phyloP scores from a whole-genome alignment of 768 basidiomycete genomes.

The Rhodotorula toruloides region DNA sequence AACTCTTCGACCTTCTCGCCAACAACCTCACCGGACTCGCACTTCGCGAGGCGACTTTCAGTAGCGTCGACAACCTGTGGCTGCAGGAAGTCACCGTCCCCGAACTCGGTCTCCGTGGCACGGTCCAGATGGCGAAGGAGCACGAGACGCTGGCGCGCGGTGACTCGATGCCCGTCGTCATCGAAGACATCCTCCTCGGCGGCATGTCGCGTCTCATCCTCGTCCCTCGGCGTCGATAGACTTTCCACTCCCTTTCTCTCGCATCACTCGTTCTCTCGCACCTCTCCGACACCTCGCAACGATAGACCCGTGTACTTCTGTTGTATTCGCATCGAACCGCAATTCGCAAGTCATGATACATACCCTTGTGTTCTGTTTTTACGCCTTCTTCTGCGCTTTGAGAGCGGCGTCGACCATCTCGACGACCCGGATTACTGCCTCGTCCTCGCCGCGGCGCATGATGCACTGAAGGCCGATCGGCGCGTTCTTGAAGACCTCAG shows the following conservation, averaged over 20 bases:
- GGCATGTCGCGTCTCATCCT: too few relatives aligned
- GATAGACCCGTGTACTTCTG: too few relatives aligned
- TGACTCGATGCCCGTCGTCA: conserved; percentile 11
- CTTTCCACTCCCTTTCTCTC: too few relatives aligned
- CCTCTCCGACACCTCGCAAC: too few relatives aligned
- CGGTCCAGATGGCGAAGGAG: conserved; percentile 12
- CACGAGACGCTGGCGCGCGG: neutral
- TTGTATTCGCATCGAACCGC: too few relatives aligned
- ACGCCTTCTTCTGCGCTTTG: conserved; percentile 16
- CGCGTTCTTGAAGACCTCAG: conserved; percentile 55
- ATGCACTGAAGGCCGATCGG: conserved; percentile 65
- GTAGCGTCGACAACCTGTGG: conserved; percentile 13
- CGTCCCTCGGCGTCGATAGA: too few relatives aligned
- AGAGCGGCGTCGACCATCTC: conserved; percentile 60
- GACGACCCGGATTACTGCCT: conserved; percentile 64
- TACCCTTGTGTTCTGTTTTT: too few relatives aligned
- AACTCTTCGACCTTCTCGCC: conserved; percentile 15
- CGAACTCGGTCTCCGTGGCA: conserved; percentile 20
- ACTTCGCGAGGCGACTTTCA: conserved; percentile 5
- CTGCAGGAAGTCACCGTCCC: conserved; percentile 28
- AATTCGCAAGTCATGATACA: too few relatives aligned
- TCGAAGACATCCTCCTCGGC: conserved; percentile 14
- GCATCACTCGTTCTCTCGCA: too few relatives aligned
- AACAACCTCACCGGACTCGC: conserved; percentile 20
- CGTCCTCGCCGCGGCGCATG: conserved; percentile 67